Evolutionary conservation across 371 early-diverging fungal species (phyloP).

Genomic region (Mortierella sp.): DNA sequence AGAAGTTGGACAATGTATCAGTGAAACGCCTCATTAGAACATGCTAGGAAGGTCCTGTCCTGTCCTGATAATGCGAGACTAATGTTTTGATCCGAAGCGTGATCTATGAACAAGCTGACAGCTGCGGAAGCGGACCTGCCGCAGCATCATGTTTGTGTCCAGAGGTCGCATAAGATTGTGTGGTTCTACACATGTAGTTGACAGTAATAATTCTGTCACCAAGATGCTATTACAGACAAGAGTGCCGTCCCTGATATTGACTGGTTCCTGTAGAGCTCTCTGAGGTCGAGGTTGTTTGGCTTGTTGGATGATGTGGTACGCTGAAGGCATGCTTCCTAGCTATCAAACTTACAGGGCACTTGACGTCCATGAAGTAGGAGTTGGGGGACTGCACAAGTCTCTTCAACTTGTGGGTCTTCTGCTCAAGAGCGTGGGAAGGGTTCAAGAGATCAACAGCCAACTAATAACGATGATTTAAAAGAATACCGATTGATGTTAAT

Average conservation of each 20-base stretch:
- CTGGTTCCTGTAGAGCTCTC: no score
- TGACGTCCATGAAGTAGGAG: conserved; percentile 99
- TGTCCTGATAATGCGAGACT: no score
- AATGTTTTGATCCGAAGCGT: no score
- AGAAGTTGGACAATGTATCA: not conserved
- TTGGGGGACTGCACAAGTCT: conserved; percentile 99
- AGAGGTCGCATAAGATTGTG: no score
- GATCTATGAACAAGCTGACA: no score
- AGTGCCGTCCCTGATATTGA: no score
- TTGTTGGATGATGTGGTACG: not conserved
- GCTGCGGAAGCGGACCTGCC: not conserved
- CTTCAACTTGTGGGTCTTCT: conserved; percentile 98
- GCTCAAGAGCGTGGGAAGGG: conserved; percentile 95
- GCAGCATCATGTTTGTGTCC: not conserved
- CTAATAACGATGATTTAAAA: conserved; percentile 68
- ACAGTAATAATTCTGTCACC: no score
- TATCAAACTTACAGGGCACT: conserved; percentile 88
- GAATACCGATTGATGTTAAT: conserved; percentile 35
- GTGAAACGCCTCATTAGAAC: not conserved
- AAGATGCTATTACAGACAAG: no score
- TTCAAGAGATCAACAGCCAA: conserved; percentile 99
- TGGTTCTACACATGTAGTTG: no score
- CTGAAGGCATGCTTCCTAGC: not conserved
- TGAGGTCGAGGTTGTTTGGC: no score
- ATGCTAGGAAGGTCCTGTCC: no score